These are phyloP conservation scores for Pontederia paniculata DNA, from an alignment of 176 grass and related monocot species.

Conservation along the genomic window DNA sequence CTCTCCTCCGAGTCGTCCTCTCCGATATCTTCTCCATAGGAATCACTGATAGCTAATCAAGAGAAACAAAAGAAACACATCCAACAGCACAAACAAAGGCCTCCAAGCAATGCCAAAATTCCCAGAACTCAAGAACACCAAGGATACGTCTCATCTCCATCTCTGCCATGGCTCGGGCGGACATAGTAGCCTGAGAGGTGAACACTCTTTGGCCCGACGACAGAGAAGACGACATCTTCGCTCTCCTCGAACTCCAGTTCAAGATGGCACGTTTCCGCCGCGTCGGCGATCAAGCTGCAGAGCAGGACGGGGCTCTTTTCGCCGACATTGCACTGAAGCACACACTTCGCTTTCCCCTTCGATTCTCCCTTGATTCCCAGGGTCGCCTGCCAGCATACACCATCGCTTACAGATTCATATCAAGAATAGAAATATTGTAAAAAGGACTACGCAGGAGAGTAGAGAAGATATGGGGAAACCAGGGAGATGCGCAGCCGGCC, in stretches of 20 bases:
- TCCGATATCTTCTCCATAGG: constrained; percentile 45
- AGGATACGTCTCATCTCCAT: constrained; percentile 60
- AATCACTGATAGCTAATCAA: constrained; percentile 33
- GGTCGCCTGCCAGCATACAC: constrained; percentile 35
- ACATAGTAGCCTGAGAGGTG: constrained; percentile 70
- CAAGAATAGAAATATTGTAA: too few relatives aligned
- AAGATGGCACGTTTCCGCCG: constrained; percentile 36
- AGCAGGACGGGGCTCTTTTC: constrained; percentile 42
- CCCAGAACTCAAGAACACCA: background rate
- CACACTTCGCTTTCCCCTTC: constrained; percentile 4
- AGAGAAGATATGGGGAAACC: constrained; percentile 25
- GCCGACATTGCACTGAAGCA: constrained; percentile 51
- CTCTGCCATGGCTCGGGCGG: background rate
- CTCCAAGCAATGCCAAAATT: constrained; percentile 6
- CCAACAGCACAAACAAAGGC: constrained; percentile 7
- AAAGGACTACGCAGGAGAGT: too few relatives aligned
- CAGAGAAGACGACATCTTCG: constrained; percentile 48
- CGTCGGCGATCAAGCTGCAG: constrained; percentile 33
- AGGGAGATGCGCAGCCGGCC: constrained; percentile 62
- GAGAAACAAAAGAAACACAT: constrained; percentile 11
- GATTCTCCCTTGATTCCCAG: constrained; percentile 25
- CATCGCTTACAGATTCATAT: too few relatives aligned
- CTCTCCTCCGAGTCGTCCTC: constrained; percentile 42
- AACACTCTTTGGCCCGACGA: constrained; percentile 48
- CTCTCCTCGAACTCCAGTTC: constrained; percentile 87